Conservation (phyloP, 2,329 filamentous ascomycete species). For the Talaromyces atroroseus region DNA sequence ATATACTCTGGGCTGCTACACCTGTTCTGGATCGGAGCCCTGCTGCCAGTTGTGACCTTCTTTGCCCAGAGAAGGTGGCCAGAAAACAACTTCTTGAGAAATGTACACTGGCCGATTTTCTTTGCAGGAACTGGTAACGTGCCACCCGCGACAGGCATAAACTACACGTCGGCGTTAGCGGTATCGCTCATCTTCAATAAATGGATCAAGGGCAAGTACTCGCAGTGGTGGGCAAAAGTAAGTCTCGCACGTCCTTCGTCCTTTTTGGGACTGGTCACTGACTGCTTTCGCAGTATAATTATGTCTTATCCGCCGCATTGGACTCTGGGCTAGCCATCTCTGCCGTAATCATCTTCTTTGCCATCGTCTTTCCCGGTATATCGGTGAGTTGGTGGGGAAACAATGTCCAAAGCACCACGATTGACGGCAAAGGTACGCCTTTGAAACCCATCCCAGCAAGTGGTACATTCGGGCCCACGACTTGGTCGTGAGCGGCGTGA, state of each 20-base stretch:
- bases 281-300: slow-evolving; percentile 22
- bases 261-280: background rate
- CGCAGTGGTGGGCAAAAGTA: slow-evolving; percentile 20
- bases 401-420: slow-evolving; percentile 30
- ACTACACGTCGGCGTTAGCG: slow-evolving; percentile 21
- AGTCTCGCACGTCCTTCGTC: background rate
- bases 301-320: slow-evolving; percentile 39
- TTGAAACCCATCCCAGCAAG: slow-evolving; percentile 19
- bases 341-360: slow-evolving; percentile 43
- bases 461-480: slow-evolving; percentile 10
- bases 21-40: slow-evolving; percentile 46
- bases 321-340: slow-evolving; percentile 39
- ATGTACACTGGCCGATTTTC: slow-evolving; percentile 23
- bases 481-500: slow-evolving; percentile 2
- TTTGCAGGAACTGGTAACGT: slow-evolving; percentile 22
- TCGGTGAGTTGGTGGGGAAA: slow-evolving; percentile 41
- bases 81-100: slow-evolving; percentile 33
- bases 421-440: slow-evolving; percentile 37
- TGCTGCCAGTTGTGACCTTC: slow-evolving; percentile 44
- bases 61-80: slow-evolving; percentile 54
- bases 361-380: slow-evolving; percentile 37
- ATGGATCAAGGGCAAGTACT: slow-evolving; percentile 12
- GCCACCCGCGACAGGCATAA: slow-evolving; percentile 23
- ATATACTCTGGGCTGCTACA: slow-evolving; percentile 44
- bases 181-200: slow-evolving; percentile 34